Evolutionary conservation across 202 grass and related monocot genomes (phyloP).

Genomic region (Brachypodium distachyon): DNA sequence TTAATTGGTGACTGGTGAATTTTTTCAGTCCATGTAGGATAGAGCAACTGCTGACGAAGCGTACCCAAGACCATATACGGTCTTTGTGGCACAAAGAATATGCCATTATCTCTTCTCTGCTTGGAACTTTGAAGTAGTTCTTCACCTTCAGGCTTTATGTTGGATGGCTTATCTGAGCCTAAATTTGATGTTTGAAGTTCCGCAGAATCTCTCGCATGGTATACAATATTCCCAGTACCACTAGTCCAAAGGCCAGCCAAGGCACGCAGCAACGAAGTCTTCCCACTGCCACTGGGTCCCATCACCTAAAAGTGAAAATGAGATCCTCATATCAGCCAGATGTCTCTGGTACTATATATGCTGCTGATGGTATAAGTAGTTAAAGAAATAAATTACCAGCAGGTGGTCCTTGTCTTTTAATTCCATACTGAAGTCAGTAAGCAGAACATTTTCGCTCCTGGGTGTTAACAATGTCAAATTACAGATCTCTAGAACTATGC

Average conservation of each 20-base stretch:
- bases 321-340: neutral
- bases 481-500: slow-evolving; percentile 59
- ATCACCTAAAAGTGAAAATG: slow-evolving; percentile 63
- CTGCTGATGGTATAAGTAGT: slow-evolving; percentile 11
- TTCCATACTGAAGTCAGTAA: slow-evolving; percentile 63
- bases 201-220: slow-evolving; percentile 42
- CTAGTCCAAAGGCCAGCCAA: slow-evolving; percentile 88
- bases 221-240: slow-evolving; percentile 69
- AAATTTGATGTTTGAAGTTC: slow-evolving; percentile 24
- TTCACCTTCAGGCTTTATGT: slow-evolving; percentile 29
- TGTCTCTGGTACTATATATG: neutral
- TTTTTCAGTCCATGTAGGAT: slow-evolving; percentile 90
- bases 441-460: slow-evolving; percentile 66
- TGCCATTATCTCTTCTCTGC: slow-evolving; percentile 64
- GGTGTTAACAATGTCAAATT: slow-evolving; percentile 88
- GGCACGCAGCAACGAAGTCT: slow-evolving; percentile 89
- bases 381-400: slow-evolving; percentile 46
- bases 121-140: slow-evolving; percentile 51
- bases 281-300: slow-evolving; percentile 96
- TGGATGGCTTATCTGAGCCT: slow-evolving; percentile 33
- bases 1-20: slow-evolving; percentile 29
- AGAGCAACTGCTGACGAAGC: slow-evolving; percentile 84
- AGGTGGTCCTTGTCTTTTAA: slow-evolving; percentile 79
- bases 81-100: slow-evolving; percentile 95
- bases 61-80: slow-evolving; percentile 97